Percentiles rank a stretch among this genome's conserved stretches.
Conservation (phyloP, 768 basidiomycete genomes). For the Psilocybe tampanensis region DNA sequence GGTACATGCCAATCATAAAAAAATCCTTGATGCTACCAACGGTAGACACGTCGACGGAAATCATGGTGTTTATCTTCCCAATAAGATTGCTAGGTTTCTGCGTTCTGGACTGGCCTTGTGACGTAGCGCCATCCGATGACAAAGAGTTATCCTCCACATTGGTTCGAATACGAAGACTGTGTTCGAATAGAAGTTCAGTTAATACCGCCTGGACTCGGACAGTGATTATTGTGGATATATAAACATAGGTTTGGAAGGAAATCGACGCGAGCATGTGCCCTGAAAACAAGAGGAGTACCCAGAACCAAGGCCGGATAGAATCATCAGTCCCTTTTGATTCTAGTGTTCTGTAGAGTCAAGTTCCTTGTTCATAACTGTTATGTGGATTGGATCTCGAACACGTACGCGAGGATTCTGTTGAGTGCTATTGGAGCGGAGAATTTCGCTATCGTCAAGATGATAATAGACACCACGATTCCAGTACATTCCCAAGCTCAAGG, state of each 20-base stretch:
- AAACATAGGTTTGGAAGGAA: conserved; percentile 58
- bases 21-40: conserved; percentile 40
- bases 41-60: conserved; percentile 59
- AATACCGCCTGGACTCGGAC: conserved; percentile 42
- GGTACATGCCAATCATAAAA: conserved; percentile 24
- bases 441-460: conserved; percentile 28
- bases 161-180: conserved; percentile 62
- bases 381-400: not conserved
- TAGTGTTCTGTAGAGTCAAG: conserved; percentile 45
- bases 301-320: conserved; percentile 65
- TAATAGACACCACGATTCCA: conserved; percentile 29
- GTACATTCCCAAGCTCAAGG: conserved; percentile 22
- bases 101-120: no score
- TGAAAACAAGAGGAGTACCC: conserved; percentile 56
- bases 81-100: conserved; percentile 49
- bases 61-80: conserved; percentile 76
- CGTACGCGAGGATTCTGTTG: conserved; percentile 43
- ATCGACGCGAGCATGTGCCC: conserved; percentile 50
- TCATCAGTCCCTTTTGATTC: conserved; percentile 51
- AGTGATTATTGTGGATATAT: conserved; percentile 43
- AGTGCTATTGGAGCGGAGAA: conserved; percentile 46
- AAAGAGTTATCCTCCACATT: conserved; percentile 38
- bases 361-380: not conserved
- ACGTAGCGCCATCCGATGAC: no score
- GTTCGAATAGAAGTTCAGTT: conserved; percentile 45